Evolutionary conservation across 805 yeast species (phyloP).

Genomic region (Spathaspora sp.): DNA sequence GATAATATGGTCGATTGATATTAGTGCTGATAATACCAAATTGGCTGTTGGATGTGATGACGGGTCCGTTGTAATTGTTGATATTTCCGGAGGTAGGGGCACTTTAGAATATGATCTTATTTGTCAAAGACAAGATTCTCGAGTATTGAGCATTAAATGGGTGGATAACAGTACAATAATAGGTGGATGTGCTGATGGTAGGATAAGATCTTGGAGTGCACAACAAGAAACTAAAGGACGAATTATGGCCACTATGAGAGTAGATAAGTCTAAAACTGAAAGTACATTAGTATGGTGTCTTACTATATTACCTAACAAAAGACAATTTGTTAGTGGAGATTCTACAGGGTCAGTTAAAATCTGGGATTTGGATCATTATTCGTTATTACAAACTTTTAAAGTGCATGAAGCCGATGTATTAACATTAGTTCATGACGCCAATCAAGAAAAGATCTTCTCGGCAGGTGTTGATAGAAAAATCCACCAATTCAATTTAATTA

Average conservation of each 20-base stretch:
- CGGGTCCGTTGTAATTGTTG: slow-evolving; percentile 81
- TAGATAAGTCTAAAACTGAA: slow-evolving; percentile 82
- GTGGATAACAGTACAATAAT: slow-evolving; percentile 58
- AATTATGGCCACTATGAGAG: slow-evolving; percentile 80
- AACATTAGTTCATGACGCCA: slow-evolving; percentile 57
- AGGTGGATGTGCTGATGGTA: slow-evolving; percentile 96
- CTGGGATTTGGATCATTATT: slow-evolving; percentile 81
- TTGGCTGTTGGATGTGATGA: slow-evolving; percentile 94
- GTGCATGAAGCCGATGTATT: slow-evolving; percentile 91
- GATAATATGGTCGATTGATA: slow-evolving; percentile 83
- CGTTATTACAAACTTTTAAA: slow-evolving; percentile 75
- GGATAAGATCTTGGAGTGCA: slow-evolving; percentile 76
- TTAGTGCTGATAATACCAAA: slow-evolving; percentile 54
- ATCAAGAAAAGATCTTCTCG: slow-evolving; percentile 66
- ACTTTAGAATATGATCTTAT: slow-evolving; percentile 70
- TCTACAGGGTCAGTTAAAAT: slow-evolving; percentile 91
- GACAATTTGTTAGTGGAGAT: slow-evolving; percentile 91
- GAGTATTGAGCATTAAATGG: slow-evolving; percentile 82
- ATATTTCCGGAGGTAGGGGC: slow-evolving; percentile 86
- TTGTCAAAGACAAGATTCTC: slow-evolving; percentile 77
- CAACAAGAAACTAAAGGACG: slow-evolving; percentile 52
- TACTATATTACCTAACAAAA: slow-evolving; percentile 52
- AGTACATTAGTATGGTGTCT: slow-evolving; percentile 92
- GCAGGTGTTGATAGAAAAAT: slow-evolving; percentile 95
- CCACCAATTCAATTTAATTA: slow-evolving; percentile 58